These are phyloP conservation scores for Saturnispora galanensis DNA, from an alignment of 805 yeast genomes.

Conservation along the genomic window DNA sequence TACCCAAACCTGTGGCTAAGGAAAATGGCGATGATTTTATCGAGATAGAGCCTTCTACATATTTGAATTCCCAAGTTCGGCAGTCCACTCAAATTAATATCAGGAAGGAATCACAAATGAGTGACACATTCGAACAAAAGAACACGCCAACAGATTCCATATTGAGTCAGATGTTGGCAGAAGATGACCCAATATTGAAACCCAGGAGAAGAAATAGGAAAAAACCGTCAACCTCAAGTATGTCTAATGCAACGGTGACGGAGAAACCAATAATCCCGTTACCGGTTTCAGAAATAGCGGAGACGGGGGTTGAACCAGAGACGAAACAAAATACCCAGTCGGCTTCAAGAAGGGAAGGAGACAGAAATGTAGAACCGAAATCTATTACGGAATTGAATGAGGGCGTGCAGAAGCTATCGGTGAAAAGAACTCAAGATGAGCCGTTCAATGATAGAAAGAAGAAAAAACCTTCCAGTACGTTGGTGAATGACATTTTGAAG, in stretches of 20 bases:
- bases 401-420: not conserved
- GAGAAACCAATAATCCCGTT: too few species aligned
- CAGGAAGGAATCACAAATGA: not conserved
- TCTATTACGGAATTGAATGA: too few species aligned
- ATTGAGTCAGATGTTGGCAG: constrained; percentile 3
- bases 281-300: too few species aligned
- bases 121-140: not conserved
- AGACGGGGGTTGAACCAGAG: not conserved
- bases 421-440: not conserved
- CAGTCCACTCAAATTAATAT: not conserved
- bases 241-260: too few species aligned
- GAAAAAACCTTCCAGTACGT: not conserved
- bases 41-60: not conserved
- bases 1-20: not conserved
- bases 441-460: not conserved
- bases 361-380: too few species aligned
- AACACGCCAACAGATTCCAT: not conserved
- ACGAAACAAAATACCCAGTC: not conserved
- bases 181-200: constrained; percentile 2
- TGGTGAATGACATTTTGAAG: constrained; percentile 8
- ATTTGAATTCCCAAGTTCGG: not conserved
- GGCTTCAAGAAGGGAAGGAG: not conserved
- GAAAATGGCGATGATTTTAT: not conserved
- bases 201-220: constrained; percentile 2
- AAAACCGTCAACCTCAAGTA: not conserved